These are phyloP conservation scores for Rhizopus sp. DNA, from an alignment of 371 early-diverging fungal genomes.

Conservation along the genomic window DNA sequence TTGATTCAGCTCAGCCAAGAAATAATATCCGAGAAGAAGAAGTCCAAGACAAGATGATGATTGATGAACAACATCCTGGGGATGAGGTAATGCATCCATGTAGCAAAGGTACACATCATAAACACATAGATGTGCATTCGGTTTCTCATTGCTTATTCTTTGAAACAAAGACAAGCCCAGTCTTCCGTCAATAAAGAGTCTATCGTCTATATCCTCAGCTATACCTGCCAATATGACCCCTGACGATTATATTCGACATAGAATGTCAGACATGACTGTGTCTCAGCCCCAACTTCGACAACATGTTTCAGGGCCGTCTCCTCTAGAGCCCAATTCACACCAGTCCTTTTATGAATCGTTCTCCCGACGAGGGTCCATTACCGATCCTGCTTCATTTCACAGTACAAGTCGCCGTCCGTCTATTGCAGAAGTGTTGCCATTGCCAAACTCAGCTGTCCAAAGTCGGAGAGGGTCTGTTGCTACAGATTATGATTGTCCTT, in stretches of 20 bases:
- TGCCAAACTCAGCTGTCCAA: conserved; percentile 31
- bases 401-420: conserved; percentile 31
- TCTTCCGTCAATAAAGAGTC: conserved; percentile 2
- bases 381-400: conserved; percentile 27
- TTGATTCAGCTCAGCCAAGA: neutral
- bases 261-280: conserved; percentile 51
- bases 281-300: conserved; percentile 12
- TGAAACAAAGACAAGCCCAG: neutral
- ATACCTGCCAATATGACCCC: conserved; percentile 13
- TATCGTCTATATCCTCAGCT: neutral
- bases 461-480: conserved; percentile 46
- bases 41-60: conserved; percentile 19
- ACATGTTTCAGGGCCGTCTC: conserved; percentile 11
- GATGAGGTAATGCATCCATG: no score
- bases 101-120: no score
- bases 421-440: conserved; percentile 33
- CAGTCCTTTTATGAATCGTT: conserved; percentile 26
- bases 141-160: no score
- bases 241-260: conserved; percentile 47
- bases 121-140: no score
- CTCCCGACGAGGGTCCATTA: conserved; percentile 45
- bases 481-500: conserved; percentile 34
- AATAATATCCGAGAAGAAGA: neutral
- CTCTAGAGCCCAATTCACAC: conserved; percentile 39
- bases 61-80: conserved; percentile 6